A percentile compares a stretch with the other conserved stretches of the same genome.
These are phyloP conservation scores for Penicillium sp. DNA, from an alignment of 2,329 filamentous ascomycete genomes.

Conservation along the genomic window DNA sequence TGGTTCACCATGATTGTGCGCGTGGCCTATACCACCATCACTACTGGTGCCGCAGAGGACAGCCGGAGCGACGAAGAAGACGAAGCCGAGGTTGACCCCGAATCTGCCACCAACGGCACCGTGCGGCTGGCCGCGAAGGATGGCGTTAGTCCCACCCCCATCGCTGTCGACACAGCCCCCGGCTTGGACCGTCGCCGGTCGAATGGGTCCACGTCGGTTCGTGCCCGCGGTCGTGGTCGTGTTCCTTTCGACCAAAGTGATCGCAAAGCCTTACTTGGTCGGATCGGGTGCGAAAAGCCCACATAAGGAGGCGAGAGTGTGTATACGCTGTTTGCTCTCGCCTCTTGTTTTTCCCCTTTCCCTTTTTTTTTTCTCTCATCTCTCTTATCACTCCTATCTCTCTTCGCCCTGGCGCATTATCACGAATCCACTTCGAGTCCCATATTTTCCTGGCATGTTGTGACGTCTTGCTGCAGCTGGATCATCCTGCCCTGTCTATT, in stretches of 20 bases:
- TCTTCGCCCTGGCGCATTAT: conserved; percentile 15
- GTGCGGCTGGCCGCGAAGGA: conserved; percentile 29
- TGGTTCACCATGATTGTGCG: conserved; percentile 91
- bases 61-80: conserved; percentile 78
- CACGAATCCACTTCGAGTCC: conserved; percentile 20
- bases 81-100: conserved; percentile 53
- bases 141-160: conserved; percentile 22
- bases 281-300: conserved; percentile 81
- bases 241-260: conserved; percentile 47
- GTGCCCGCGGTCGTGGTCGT: conserved; percentile 42
- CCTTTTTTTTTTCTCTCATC: conserved; percentile 1
- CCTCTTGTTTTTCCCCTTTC: conserved; percentile 4
- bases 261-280: conserved; percentile 74
- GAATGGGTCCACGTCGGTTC: conserved; percentile 38
- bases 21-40: conserved; percentile 79
- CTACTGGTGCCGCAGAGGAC: conserved; percentile 78
- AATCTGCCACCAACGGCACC: conserved; percentile 31
- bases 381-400: conserved; percentile 1
- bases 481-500: neutral
- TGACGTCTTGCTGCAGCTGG: conserved; percentile 14
- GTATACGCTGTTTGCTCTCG: neutral
- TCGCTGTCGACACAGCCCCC: conserved; percentile 31
- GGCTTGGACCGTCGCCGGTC: conserved; percentile 38
- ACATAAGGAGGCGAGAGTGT: conserved; percentile 23
- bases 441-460: conserved; percentile 18